Percentiles rank a stretch among this genome's conserved stretches.
phyloP scores from a whole-genome alignment of 805 yeast species.

The Candida methanosorbosa region DNA sequence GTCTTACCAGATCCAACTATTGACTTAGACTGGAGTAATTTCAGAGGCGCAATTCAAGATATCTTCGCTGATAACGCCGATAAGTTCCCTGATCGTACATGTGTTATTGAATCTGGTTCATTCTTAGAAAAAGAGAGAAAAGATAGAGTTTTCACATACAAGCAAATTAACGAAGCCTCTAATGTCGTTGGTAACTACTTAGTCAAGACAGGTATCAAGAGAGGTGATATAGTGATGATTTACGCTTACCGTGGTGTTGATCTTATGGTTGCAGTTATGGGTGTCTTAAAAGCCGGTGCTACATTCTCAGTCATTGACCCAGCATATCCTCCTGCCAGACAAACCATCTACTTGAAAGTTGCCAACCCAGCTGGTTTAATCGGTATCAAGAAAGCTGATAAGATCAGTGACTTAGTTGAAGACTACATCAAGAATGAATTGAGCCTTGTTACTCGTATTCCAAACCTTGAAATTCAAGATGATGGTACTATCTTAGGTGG shows the following conservation, averaged over 20 bases:
- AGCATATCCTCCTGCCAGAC: conserved; percentile 98
- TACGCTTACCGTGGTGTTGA: conserved; percentile 98
- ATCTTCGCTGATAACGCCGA: conserved; percentile 85
- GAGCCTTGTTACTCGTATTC: conserved; percentile 62
- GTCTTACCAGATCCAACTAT: conserved; percentile 81
- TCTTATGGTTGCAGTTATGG: conserved; percentile 93
- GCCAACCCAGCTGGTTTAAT: conserved; percentile 90
- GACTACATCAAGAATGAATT: conserved; percentile 70
- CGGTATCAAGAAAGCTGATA: conserved; percentile 86
- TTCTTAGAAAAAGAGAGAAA: conserved; percentile 42
- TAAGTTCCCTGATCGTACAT: conserved; percentile 73
- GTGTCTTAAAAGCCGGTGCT: conserved; percentile 97
- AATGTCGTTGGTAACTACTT: conserved; percentile 88
- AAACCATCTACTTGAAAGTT: conserved; percentile 83
- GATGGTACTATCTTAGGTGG: conserved; percentile 72
- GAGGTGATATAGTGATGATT: conserved; percentile 96
- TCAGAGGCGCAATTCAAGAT: conserved; percentile 94
- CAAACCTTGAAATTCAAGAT: conserved; percentile 67
- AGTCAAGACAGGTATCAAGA: conserved; percentile 66
- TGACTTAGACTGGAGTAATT: conserved; percentile 84
- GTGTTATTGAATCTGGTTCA: conserved; percentile 88
- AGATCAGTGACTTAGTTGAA: conserved; percentile 66
- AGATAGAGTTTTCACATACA: conserved; percentile 72
- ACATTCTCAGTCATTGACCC: conserved; percentile 98
- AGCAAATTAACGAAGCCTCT: conserved; percentile 86